Conservation (phyloP, 2,329 filamentous ascomycete genomes). For the Pezicula rhizophila region DNA sequence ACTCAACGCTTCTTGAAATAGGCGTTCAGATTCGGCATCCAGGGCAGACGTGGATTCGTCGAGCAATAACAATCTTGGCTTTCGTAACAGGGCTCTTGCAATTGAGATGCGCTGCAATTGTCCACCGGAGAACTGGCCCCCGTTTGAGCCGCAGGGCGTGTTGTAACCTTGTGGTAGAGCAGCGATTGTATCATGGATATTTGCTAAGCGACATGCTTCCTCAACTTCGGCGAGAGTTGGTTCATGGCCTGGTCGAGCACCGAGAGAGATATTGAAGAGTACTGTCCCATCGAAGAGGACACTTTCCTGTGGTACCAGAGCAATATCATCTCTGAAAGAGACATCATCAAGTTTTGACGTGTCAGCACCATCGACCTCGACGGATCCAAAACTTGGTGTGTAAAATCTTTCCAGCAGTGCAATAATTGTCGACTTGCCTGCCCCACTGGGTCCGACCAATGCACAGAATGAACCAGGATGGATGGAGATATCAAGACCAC, state of each 20-base stretch:
- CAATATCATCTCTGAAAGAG: conserved; percentile 45
- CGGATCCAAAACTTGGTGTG: conserved; percentile 25
- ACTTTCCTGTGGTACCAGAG: conserved; percentile 52
- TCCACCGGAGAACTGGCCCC: conserved; percentile 68
- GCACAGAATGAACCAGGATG: conserved; percentile 55
- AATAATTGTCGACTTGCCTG: conserved; percentile 63
- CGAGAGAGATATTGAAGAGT: conserved; percentile 50
- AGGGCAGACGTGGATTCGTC: conserved; percentile 79
- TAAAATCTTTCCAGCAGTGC: conserved; percentile 48
- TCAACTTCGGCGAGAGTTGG: conserved; percentile 53
- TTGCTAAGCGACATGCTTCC: conserved; percentile 56
- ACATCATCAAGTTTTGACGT: conserved; percentile 36
- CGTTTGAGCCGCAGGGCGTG: conserved; percentile 63
- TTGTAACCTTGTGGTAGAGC: conserved; percentile 59
- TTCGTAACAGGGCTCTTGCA: conserved; percentile 66
- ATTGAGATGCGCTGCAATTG: conserved; percentile 75
- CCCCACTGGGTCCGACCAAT: conserved; percentile 59
- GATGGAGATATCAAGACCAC: conserved; percentile 49
- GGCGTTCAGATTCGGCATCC: conserved; percentile 61
- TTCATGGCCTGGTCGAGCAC: conserved; percentile 46
- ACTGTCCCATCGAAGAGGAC: conserved; percentile 53
- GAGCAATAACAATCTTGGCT: conserved; percentile 66
- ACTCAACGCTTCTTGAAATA: conserved; percentile 63
- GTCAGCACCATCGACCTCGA: conserved; percentile 28
- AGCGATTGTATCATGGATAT: conserved; percentile 64